Evolutionary conservation across 2,329 filamentous ascomycete species (phyloP).

Genomic region (Byssothecium circinans): DNA sequence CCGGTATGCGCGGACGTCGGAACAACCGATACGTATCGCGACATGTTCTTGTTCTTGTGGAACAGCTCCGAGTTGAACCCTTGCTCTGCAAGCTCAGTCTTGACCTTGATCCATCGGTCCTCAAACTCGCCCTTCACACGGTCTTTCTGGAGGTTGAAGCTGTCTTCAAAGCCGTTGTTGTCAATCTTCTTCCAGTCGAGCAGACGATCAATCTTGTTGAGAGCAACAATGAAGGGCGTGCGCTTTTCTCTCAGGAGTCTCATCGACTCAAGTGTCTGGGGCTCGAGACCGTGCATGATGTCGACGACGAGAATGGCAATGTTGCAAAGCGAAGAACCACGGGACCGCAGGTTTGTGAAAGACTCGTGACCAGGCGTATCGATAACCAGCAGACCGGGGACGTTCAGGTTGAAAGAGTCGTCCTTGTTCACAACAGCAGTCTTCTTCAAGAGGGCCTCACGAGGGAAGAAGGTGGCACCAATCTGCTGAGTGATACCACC

Average conservation of each 20-base stretch:
- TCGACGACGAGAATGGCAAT: conserved; percentile 98
- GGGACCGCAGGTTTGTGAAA: conserved; percentile 95
- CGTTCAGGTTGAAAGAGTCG: conserved; percentile 90
- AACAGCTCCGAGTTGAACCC: conserved; percentile 97
- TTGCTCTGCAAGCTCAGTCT: conserved; percentile 91
- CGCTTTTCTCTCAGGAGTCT: conserved; percentile 86
- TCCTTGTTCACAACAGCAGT: conserved; percentile 91
- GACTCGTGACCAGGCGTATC: conserved; percentile 99
- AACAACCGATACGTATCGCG: conserved; percentile 89
- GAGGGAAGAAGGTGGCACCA: conserved; percentile 98
- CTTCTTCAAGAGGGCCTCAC: conserved; percentile 90
- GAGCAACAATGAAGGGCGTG: conserved; percentile 95
- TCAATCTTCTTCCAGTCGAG: conserved; percentile 99
- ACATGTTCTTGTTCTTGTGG: conserved; percentile 98
- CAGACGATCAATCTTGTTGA: conserved; percentile 99
- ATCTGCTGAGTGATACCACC: conserved; percentile 99
- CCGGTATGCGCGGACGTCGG: conserved; percentile 98
- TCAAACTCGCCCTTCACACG: conserved; percentile 92
- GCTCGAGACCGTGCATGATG: conserved; percentile 99
- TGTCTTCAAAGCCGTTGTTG: conserved; percentile 97
- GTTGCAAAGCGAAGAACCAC: conserved; percentile 97
- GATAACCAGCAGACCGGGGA: conserved; percentile 93
- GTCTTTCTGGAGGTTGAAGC: conserved; percentile 85
- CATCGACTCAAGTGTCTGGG: conserved; percentile 97
- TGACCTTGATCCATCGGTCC: conserved; percentile 86